A percentile compares a stretch with the other conserved stretches of the same genome.
These are phyloP conservation scores for Aspergillus calidoustus DNA, from an alignment of 2,329 filamentous ascomycete genomes.

Conservation along the genomic window DNA sequence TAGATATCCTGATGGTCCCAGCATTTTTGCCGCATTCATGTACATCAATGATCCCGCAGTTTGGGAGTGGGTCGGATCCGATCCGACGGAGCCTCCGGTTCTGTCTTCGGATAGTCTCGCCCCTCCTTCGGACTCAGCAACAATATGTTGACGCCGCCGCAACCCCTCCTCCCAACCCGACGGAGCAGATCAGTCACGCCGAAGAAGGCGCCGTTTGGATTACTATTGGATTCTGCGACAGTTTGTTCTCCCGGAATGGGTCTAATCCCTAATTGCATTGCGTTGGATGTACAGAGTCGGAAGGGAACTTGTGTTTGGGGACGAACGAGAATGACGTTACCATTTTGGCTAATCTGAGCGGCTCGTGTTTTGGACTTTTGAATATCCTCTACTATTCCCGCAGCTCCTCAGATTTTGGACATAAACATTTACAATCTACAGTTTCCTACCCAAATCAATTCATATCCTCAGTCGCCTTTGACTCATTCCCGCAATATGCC, in stretches of 20 bases:
- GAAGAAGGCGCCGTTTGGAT: not conserved
- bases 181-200: not conserved
- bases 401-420: not conserved
- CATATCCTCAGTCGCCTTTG: not conserved
- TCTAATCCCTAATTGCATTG: not conserved
- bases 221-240: not conserved
- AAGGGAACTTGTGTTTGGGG: not conserved
- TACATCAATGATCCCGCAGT: no score
- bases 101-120: conserved; percentile 26
- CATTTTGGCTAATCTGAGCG: not conserved
- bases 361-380: not conserved
- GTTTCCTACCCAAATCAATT: not conserved
- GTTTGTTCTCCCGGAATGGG: not conserved
- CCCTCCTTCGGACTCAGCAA: conserved; percentile 23
- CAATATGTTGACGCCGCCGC: conserved; percentile 17
- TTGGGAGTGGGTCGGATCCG: conserved; percentile 19
- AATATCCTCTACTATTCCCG: not conserved
- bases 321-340: not conserved
- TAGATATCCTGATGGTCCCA: not conserved
- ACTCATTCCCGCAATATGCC: conserved; percentile 36
- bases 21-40: not conserved
- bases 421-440: not conserved
- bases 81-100: conserved; percentile 29
- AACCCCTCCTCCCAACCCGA: conserved; percentile 7
- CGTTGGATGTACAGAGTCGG: not conserved